Conservation (phyloP, 2,329 filamentous ascomycete species). For the Bipolaris bicolor region DNA sequence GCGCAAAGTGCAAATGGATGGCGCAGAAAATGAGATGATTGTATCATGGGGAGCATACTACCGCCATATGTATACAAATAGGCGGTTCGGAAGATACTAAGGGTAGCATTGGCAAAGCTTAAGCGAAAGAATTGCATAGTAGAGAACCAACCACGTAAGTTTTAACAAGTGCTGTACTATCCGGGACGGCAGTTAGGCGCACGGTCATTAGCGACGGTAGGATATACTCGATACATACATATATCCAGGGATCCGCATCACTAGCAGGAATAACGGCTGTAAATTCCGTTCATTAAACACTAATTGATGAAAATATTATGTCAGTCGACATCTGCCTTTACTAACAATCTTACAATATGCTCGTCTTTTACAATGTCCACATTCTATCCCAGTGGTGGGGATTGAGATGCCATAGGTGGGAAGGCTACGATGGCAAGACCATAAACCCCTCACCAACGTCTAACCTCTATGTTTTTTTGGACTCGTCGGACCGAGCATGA, state of each 20-base stretch:
- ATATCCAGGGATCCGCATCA: neutral
- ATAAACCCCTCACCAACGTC: no score
- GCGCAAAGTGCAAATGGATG: neutral
- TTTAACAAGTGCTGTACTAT: no score
- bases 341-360: neutral
- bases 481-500: no score
- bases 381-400: neutral
- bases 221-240: neutral
- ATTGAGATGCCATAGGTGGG: no score
- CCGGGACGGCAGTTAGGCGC: neutral
- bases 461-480: no score
- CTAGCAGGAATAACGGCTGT: neutral
- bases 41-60: neutral
- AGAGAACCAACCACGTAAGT: no score
- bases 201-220: neutral
- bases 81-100: neutral
- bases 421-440: no score
- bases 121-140: no score
- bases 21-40: neutral
- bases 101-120: no score
- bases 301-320: neutral
- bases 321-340: neutral
- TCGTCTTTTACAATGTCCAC: neutral
- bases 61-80: neutral
- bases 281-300: neutral